Base-by-base conservation (phyloP, 2,329 filamentous ascomycete species). In the Colletotrichum incanum region DNA sequence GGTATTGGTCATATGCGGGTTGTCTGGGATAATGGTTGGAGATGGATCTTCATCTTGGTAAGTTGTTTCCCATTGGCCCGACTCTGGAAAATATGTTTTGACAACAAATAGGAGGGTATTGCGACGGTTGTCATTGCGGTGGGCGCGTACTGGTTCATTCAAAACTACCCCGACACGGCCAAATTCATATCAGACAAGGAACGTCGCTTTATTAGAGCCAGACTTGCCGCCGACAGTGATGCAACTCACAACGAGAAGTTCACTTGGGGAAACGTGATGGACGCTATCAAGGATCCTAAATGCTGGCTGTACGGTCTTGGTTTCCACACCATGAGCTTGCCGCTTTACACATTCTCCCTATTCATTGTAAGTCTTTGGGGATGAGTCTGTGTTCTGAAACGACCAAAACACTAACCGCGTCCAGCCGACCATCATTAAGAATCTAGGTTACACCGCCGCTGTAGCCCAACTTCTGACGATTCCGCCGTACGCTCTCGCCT, bases 271-370 rank as follows among this genome's bases (percentile, higher is more conserved):
- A 90, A 91, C 26, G 93, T 95, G 0, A 68, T 80, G 31, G 84
- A 88, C 23, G 93, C 93, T 0, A 79, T 94, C 50, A 88, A 85
- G 18, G 92, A 95, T 75, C 88, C 89, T 1, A 94, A 92, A 77
- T 91, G 91, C 76, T 94, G 90, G 91, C 84, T 95, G 0, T 95
- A 95, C 74, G 91, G 92, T 0, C 79, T 93, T 0, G 89, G 87
- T 0, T 94, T 93, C 76, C 92, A 94, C 78, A 93, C 92, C 6
- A 90, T 94, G 85, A 92, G 90, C 68, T 80, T 95, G 16, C 88
- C 88, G 0, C 80, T 90, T 0, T 90, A 90, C 71, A 89, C 88
- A 0, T 80, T 89, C 6, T 85, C 90, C 0, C 79, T 90, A 3
- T 90, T 90, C 67, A 69, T 90, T 80, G 81, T 88, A 76, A 68